Evolutionary conservation across 106 monocot species (phyloP), one percentile per base, ranked within the genome.

Genomic region (Dendrobium catenatum): DNA sequence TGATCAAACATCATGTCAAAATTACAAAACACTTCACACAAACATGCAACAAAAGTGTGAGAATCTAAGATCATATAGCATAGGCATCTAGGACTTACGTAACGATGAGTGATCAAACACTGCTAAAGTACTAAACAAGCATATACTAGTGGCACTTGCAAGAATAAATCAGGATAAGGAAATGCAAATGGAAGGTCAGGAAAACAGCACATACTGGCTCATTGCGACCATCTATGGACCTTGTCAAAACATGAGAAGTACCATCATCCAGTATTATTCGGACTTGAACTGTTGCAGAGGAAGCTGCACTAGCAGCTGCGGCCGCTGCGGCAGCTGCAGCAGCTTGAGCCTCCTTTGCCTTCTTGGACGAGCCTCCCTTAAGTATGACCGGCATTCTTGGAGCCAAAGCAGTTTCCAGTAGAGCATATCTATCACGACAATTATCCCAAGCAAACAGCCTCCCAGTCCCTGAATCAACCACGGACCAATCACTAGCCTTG

Each of bases 401-500:
- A 73, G 91, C 78, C 75, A 93, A 83, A 26, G 89, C 89, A 83
- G 93, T 93, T 82, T 98, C 95, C 72, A 98, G 76, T 58, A 98
- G 82, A 79, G 98, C 98, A 90, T 91, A 98, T 81, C 95, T 88
- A 73, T 98, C 98, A 85, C 95, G 89, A 79, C 98, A 98, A n/a
- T 93, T 93, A 64, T 98, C 98, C 98, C 98, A 98, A 75, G 98
- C 95, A 87, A 98, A 98, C 73, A 93, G 89, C 73, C 86, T 95
- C 56, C 95, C 95, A 76, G 98, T 93, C 42, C 98, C 98, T 20
- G 98, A 98, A 84, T 98, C 95, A 81, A 98, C 98, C 85, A 98
- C 89, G 37, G 91, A 88, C 92, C 92, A 98, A 81, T 98, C 98
- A 80, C 86, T 92, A 48, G 90, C 92, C 78, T 93, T 98, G 79